Base-by-base conservation (phyloP, 2,329 filamentous ascomycete species). In the Sarocladium oryzae region DNA sequence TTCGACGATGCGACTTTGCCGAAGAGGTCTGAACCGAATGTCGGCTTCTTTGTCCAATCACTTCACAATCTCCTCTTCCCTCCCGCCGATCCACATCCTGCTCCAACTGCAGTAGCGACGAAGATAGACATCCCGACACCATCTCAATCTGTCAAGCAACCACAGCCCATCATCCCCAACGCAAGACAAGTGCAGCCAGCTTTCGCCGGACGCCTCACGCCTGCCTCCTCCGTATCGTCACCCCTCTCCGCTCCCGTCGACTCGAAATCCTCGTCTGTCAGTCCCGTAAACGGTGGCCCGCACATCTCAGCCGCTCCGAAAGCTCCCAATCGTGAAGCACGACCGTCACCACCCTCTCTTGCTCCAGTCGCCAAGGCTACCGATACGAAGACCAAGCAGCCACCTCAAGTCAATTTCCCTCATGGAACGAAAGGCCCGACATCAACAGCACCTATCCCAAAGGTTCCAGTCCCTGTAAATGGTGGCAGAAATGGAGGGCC, bases 361-460 rank as follows among this genome's bases (percentile, higher is more conserved):
- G 35, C 38, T 20, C 3, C 41, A 8, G 40, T 23, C 9, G 32
- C 30, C n/a, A 10, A 30, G n/a, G n/a, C 32, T 13, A 26, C 26
- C 15, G 36, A 54, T 38, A 24, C 28, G 21, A 15, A 20, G n/a
- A 13, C 53, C 9, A 40, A 33, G 15, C 52, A 50, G 20, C 55
- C 58, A 13, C 53, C 57, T n/a, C 66, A 66, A 37, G 65, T 67
- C 36, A 60, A 57, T 5, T 65, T 67, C 26, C 61, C 65, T 37
- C 58, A 63, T 1, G 64, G 59, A 18, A 66, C 61, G 9, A 68
- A 68, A 52, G 61, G 57, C 11, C 57, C 58, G 2, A 58, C 59
- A 9, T 48, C 43, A 11, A 23, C 43, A 13, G 16, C 43, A 48
- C n/a, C 43, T 4, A 4, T 23, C 7, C 43, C 32, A 20, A 30